A percentile compares a stretch with the other conserved stretches of the same genome.
Conservation (phyloP, 192 early-diverging fungal genomes). For the Coemansia sp. region DNA sequence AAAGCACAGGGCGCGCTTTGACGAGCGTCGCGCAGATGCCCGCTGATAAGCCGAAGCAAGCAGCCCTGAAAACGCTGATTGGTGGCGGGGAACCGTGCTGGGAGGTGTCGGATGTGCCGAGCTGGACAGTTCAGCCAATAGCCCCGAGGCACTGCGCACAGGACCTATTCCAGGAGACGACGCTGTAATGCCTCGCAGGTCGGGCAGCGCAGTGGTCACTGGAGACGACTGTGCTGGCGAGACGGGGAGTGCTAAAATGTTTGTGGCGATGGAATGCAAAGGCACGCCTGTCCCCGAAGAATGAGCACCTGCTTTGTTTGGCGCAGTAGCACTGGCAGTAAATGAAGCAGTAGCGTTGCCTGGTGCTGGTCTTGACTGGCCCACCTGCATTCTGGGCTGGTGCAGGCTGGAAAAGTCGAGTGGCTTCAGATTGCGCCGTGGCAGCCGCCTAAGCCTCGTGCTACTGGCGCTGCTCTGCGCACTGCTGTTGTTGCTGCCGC, state of each 20-base stretch:
- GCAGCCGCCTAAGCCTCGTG: conserved; percentile 44
- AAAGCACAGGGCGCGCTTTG: conserved; percentile 37
- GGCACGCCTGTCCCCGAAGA: conserved; percentile 13
- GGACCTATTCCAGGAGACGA: conserved; percentile 14
- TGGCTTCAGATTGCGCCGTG: conserved; percentile 54
- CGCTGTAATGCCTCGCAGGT: conserved; percentile 4
- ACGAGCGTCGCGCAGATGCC: conserved; percentile 34
- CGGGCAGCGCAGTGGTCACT: conserved; percentile 7
- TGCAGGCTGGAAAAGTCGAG: conserved; percentile 49
- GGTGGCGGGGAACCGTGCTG: conserved; percentile 30
- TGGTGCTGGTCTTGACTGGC: conserved; percentile 11
- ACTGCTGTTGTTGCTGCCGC: conserved; percentile 9
- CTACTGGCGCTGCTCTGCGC: conserved; percentile 7
- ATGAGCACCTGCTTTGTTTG: conserved; percentile 21
- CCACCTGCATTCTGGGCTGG: conserved; percentile 14
- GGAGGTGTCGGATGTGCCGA: conserved; percentile 36
- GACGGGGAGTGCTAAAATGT: conserved; percentile 39
- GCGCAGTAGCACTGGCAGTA: conserved; percentile 41
- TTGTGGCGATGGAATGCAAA: neutral
- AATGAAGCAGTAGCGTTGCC: conserved; percentile 8
- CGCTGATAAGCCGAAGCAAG: conserved; percentile 47
- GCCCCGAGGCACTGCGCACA: neutral
- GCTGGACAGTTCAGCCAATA: neutral
- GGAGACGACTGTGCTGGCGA: conserved; percentile 43
- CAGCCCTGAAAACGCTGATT: conserved; percentile 42